phyloP scores from a whole-genome alignment of 345 rosid genomes.

The Salix koriyanagi region DNA sequence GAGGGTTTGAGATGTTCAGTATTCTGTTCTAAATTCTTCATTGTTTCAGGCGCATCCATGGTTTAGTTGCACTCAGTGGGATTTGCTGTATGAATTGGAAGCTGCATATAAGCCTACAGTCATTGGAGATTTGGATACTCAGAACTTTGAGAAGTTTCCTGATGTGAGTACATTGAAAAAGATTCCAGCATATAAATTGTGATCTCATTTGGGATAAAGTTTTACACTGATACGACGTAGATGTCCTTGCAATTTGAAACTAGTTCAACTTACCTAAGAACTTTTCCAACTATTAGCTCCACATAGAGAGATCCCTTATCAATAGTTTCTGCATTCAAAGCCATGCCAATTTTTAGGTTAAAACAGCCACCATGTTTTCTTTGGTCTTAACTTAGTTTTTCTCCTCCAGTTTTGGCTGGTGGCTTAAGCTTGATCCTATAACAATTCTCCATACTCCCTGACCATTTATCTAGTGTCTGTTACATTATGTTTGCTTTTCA shows the following conservation, averaged over 20 bases:
- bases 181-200: neutral
- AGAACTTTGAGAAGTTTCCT: conserved; percentile 95
- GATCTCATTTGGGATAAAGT: neutral
- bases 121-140: conserved; percentile 88
- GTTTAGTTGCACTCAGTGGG: conserved; percentile 79
- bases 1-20: conserved; percentile 10
- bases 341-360: neutral
- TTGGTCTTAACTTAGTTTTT: neutral
- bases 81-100: conserved; percentile 76
- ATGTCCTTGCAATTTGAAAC: neutral
- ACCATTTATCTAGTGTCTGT: neutral
- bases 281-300: neutral
- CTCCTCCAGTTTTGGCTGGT: neutral
- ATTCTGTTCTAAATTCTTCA: conserved; percentile 15
- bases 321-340: neutral
- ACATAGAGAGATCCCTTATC: neutral
- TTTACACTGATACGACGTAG: neutral
- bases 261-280: neutral
- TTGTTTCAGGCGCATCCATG: conserved; percentile 70
- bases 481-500: neutral
- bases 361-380: neutral
- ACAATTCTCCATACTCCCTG: neutral
- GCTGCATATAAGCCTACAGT: conserved; percentile 82
- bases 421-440: neutral
- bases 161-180: conserved; percentile 56